Conservation (phyloP, 192 early-diverging fungal genomes). For the Coemansia sp. region DNA sequence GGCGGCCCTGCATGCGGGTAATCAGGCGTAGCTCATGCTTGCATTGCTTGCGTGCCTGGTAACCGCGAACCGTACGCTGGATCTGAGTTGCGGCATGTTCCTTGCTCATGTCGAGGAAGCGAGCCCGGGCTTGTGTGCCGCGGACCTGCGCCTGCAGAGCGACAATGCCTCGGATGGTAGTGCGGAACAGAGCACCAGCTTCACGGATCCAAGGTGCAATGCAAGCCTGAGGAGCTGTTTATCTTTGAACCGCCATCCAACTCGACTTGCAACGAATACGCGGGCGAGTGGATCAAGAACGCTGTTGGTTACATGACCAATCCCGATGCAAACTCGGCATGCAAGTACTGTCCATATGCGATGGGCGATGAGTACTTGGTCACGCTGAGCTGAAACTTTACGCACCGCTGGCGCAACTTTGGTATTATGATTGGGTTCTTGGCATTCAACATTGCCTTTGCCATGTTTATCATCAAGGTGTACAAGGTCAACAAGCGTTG, state of each 20-base stretch:
- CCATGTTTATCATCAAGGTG: conserved; percentile 34
- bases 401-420: conserved; percentile 64
- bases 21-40: conserved; percentile 58
- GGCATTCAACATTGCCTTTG: conserved; percentile 57
- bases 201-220: conserved; percentile 55
- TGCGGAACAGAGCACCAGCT: conserved; percentile 57
- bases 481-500: conserved; percentile 54
- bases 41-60: conserved; percentile 62
- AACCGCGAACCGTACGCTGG: conserved; percentile 72
- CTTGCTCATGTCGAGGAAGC: conserved; percentile 60
- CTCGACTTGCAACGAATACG: conserved; percentile 55
- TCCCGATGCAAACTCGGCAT: conserved; percentile 33
- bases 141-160: conserved; percentile 69
- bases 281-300: conserved; percentile 34
- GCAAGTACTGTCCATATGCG: conserved; percentile 59
- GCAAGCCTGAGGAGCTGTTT: conserved; percentile 49
- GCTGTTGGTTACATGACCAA: conserved; percentile 54
- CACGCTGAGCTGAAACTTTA: conserved; percentile 55
- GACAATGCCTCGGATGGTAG: conserved; percentile 51
- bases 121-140: conserved; percentile 62
- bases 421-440: conserved; percentile 60
- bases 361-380: conserved; percentile 42
- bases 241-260: conserved; percentile 50
- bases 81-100: conserved; percentile 72
- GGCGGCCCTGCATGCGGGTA: conserved; percentile 76